Base-by-base conservation (phyloP, 768 basidiomycete genomes). In the Podaxis sp. region DNA sequence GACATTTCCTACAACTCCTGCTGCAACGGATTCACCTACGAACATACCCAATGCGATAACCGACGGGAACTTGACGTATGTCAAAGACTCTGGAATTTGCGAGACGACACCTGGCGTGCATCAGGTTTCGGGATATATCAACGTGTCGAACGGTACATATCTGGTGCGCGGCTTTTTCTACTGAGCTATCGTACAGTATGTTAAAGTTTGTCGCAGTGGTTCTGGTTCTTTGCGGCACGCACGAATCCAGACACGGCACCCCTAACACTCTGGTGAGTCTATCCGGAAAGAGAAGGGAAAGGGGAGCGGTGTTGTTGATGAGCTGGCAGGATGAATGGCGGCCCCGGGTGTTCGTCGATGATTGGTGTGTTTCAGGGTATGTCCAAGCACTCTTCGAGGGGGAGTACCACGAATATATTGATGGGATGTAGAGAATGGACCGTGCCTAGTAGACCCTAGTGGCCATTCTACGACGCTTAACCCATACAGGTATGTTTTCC, bases 161-260 rank as follows among this genome's bases (percentile, higher is more conserved):
- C 35, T 88, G 82, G 85, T 85, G 44, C 4, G 55, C n/a, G 35
- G 18, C 3, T 42, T 59, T 4, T 5, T 9, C 18, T 25, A 44
- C n/a, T n/a, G 5, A 2, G 14, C 14, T 40, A 11, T 63, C 38
- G 25, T 53, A 1, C 25, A n/a, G 37, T 10, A 23, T 44, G 3
- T 59, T 50, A 10, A 58, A n/a, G 10, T 48, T 48, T 25, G 25
- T 32, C 1, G 27, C 21, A 6, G 55, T 86, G 85, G 82, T 88
- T 87, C 72, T 87, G 85, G 84, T 87, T 83, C 74, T 88, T 88
- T 64, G 85, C 74, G 11, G 79, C 86, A 0, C 81, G 86, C 14
- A 80, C 82, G 35, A 83, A 83, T 66, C 78, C 85, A 0, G 77
- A 77, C 16, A 83, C 77, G 0, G 86, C 86, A 0, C 86, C 86